Percentiles rank a stretch among this genome's conserved stretches.
phyloP scores from a whole-genome alignment of 176 grass and related monocot genomes.

The Triticum urartu region DNA sequence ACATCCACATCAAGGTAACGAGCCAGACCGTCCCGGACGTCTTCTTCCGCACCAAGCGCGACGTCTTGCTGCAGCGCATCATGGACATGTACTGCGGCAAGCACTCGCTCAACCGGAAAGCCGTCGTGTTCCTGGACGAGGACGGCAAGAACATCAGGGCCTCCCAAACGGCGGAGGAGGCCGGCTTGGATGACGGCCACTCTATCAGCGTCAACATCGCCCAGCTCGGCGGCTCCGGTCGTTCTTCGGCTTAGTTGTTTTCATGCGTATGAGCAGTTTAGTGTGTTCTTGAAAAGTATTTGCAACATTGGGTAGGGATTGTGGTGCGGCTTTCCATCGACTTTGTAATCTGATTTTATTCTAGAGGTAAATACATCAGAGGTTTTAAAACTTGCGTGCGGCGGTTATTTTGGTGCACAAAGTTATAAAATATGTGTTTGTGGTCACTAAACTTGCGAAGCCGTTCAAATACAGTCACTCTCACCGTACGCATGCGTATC shows the following conservation, averaged over 20 bases:
- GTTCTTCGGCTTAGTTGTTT: not conserved
- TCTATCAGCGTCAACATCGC: not conserved
- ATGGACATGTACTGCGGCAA: slow-evolving; percentile 19
- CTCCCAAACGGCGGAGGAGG: not conserved
- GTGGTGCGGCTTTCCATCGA: too few relatives aligned
- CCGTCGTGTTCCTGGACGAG: not conserved
- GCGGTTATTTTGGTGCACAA: too few relatives aligned
- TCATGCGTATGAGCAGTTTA: too few relatives aligned
- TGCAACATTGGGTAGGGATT: too few relatives aligned
- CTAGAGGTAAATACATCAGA: too few relatives aligned
- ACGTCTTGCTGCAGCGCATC: not conserved
- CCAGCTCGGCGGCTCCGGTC: not conserved
- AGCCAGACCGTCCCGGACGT: not conserved
- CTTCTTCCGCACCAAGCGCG: not conserved
- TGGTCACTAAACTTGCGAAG: too few relatives aligned
- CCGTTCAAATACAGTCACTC: too few relatives aligned
- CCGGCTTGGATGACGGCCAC: slow-evolving; percentile 20
- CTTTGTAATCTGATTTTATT: too few relatives aligned
- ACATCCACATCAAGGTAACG: slow-evolving; percentile 5
- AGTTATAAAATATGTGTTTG: too few relatives aligned
- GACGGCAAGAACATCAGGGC: not conserved
- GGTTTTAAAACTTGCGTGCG: too few relatives aligned
- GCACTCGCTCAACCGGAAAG: slow-evolving; percentile 2
- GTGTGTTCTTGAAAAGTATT: too few relatives aligned
- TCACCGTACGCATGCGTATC: too few relatives aligned